Evolutionary conservation across 495 filamentous ascomycete species (phyloP).

Genomic region (Trichocladium antarcticum): DNA sequence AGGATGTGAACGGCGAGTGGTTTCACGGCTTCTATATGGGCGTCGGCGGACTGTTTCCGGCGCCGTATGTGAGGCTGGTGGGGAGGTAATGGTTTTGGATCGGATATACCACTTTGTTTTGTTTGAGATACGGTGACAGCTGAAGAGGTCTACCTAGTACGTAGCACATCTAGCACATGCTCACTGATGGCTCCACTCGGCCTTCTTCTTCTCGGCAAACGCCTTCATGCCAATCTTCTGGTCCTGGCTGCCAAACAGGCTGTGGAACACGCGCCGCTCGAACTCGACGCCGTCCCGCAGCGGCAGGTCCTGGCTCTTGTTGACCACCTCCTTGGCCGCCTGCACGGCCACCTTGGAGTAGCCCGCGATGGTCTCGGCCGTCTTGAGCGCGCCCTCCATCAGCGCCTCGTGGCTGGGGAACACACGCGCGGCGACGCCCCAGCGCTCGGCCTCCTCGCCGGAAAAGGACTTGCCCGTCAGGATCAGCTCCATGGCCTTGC

Average conservation of each 20-base stretch:
- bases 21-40: conserved; percentile 72
- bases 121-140: no score
- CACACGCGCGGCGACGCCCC: conserved; percentile 77
- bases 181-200: conserved; percentile 80
- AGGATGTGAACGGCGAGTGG: conserved; percentile 83
- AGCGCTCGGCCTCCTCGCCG: conserved; percentile 70
- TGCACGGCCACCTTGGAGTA: conserved; percentile 69
- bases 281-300: conserved; percentile 87
- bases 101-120: background rate
- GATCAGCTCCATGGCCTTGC: conserved; percentile 85
- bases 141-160: background rate
- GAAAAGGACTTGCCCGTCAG: conserved; percentile 75
- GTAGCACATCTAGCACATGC: background rate
- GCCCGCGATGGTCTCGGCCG: conserved; percentile 78
- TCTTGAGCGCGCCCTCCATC: conserved; percentile 63
- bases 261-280: conserved; percentile 86
- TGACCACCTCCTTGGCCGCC: conserved; percentile 96
- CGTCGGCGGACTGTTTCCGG: conserved; percentile 61
- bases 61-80: conserved; percentile 47
- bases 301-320: conserved; percentile 84
- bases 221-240: conserved; percentile 97
- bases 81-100: background rate
- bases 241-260: conserved; percentile 82
- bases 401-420: conserved; percentile 76
- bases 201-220: conserved; percentile 88